phyloP scores from a whole-genome alignment of 192 early-diverging fungal genomes.

The Backusella parvicylindrica region DNA sequence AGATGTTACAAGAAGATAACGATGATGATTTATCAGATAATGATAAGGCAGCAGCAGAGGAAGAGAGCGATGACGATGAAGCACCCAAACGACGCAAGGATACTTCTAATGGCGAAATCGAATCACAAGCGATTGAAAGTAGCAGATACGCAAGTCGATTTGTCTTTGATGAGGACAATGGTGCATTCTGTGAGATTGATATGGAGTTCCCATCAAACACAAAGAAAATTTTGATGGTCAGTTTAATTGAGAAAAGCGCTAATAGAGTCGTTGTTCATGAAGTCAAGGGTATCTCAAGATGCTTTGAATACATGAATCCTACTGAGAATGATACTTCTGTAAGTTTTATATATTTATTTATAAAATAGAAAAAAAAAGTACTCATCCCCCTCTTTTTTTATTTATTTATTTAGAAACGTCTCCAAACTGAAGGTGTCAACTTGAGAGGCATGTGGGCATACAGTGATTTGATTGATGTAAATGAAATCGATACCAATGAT shows the following conservation, averaged over 20 bases:
- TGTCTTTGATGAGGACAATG: constrained; percentile 63
- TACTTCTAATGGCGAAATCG: constrained; percentile 26
- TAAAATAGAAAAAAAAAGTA: background rate
- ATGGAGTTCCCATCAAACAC: constrained; percentile 84
- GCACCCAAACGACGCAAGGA: constrained; percentile 35
- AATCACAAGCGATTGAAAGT: constrained; percentile 49
- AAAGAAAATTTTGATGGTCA: constrained; percentile 94
- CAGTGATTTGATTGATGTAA: constrained; percentile 76
- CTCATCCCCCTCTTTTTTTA: constrained; percentile 18
- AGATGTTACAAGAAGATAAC: constrained; percentile 30
- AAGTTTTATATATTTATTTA: constrained; percentile 7
- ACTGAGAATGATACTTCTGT: constrained; percentile 74
- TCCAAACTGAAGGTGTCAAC: constrained; percentile 92
- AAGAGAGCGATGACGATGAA: constrained; percentile 43
- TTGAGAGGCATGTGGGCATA: constrained; percentile 87
- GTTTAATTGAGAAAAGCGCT: constrained; percentile 75
- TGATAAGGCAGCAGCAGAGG: constrained; percentile 44
- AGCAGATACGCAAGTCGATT: constrained; percentile 69
- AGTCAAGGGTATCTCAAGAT: constrained; percentile 74
- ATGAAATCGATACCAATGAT: constrained; percentile 92
- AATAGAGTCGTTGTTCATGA: constrained; percentile 79
- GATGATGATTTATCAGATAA: constrained; percentile 42
- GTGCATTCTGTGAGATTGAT: constrained; percentile 77
- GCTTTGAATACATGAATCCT: constrained; percentile 79
- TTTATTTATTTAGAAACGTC: constrained; percentile 32